Base-by-base conservation (phyloP, 306 rosid genomes). In the Lathyrus oleraceus region DNA sequence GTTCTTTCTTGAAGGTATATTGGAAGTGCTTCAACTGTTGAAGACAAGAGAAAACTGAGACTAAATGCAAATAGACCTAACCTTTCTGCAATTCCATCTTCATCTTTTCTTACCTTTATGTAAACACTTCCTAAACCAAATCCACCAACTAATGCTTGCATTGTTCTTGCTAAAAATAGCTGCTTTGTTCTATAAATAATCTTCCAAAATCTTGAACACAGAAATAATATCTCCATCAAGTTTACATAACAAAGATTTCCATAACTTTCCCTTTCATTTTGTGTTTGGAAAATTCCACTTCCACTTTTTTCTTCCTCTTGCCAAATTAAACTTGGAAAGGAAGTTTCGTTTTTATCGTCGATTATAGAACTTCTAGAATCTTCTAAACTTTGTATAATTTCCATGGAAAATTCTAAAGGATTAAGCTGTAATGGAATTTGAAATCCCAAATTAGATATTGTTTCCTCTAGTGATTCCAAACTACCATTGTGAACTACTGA, bases 111-210 rank as follows among this genome's bases (percentile, higher is more conserved):
- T 57, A 88, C 49, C 70, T 82, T 90, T 54, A 90, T 39, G 63
- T 82, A 93, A 39, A 93, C 97, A 76, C 91, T 90, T 59, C 83
- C 98, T 9, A 90, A 67, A 57, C 92, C 96, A 72, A 90, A 78
- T 57, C 98, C 98, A 23, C 97, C 98, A 43, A 90, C 92, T 19
- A 90, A 17, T 6, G 98, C 98, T 71, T 93, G 98, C 86, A 87
- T 73, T 59, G 94, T 88, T 83, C 98, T 85, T 0, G 96, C 96
- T 67, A 90, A 45, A 62, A 93, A 86, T 23, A 90, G 87, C 67
- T 93, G 97, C 66, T 93, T 93, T 51, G 98, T 93, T 85, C 96
- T 88, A 61, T 88, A 93, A 43, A 88, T 85, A 9, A 90, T 75
- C 71, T 87, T 90, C 94, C 93, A 90, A 67, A 93, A 93, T 69